Conservation (phyloP, 164 flowering plant genomes). For the Malania oleifera region DNA sequence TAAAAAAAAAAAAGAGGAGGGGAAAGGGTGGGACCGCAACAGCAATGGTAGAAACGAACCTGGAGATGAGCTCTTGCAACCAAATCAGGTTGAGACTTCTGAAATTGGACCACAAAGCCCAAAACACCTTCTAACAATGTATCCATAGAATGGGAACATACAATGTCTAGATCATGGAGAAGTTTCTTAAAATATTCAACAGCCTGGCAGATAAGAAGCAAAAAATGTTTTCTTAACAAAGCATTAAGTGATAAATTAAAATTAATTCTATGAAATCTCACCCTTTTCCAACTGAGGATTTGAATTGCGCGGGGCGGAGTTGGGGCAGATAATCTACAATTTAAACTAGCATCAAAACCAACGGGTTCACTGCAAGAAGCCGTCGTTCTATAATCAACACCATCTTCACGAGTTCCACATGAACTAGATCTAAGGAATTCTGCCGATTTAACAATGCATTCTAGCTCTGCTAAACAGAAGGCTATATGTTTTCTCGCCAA, state of each 20-base stretch:
- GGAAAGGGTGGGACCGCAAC: neutral
- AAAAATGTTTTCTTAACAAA: conserved; percentile 3
- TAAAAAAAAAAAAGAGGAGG: neutral
- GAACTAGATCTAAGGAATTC: conserved; percentile 49
- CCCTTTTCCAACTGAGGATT: conserved; percentile 82
- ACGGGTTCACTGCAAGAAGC: conserved; percentile 86
- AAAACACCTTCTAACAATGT: conserved; percentile 54
- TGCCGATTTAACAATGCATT: conserved; percentile 41
- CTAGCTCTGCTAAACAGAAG: conserved; percentile 68
- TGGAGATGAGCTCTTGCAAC: conserved; percentile 96
- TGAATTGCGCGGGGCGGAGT: conserved; percentile 88
- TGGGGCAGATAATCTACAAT: conserved; percentile 81
- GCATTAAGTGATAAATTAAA: neutral
- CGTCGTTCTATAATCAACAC: conserved; percentile 56
- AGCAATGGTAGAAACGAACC: conserved; percentile 32
- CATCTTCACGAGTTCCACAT: conserved; percentile 28
- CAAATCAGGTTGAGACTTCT: conserved; percentile 83
- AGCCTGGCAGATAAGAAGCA: conserved; percentile 48
- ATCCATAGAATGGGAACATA: conserved; percentile 74
- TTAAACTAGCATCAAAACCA: conserved; percentile 87
- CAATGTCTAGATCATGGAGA: conserved; percentile 65
- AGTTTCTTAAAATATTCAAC: conserved; percentile 82
- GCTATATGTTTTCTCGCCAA: conserved; percentile 85
- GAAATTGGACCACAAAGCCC: conserved; percentile 75
- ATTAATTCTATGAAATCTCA: conserved; percentile 16